These are phyloP conservation scores for sunflower (Helianthus annuus) DNA, from an alignment of 129 eudicot genomes.

Conservation along the genomic window DNA sequence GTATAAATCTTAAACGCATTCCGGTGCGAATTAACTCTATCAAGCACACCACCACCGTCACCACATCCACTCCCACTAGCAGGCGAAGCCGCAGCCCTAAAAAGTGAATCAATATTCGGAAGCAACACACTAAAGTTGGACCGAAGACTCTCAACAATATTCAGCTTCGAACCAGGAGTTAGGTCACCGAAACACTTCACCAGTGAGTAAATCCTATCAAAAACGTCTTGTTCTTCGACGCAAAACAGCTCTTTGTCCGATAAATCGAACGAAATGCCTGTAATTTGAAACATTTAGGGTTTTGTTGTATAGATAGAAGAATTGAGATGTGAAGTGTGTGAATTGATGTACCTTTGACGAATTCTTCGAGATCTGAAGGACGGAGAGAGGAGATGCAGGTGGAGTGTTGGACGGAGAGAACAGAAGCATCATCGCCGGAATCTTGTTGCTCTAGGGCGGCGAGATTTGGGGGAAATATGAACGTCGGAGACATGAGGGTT, in stretches of 20 bases:
- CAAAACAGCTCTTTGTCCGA: constrained; percentile 88
- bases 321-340: neutral
- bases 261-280: constrained; percentile 75
- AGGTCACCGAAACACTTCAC: constrained; percentile 53
- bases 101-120: constrained; percentile 88
- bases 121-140: constrained; percentile 88
- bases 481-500: constrained; percentile 56
- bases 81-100: constrained; percentile 37
- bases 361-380: constrained; percentile 81
- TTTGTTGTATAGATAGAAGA: neutral
- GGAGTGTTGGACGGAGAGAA: constrained; percentile 58
- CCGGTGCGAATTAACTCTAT: constrained; percentile 67
- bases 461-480: constrained; percentile 65
- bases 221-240: constrained; percentile 82
- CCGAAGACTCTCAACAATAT: constrained; percentile 77
- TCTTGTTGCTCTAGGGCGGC: constrained; percentile 51
- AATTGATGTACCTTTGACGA: constrained; percentile 62
- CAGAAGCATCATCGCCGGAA: constrained; percentile 31
- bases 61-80: constrained; percentile 26
- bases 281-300: neutral
- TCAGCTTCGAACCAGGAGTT: constrained; percentile 57
- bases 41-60: constrained; percentile 30
- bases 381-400: constrained; percentile 55
- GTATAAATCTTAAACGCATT: constrained; percentile 88
- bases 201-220: constrained; percentile 76